Percentiles rank a stretch among this genome's conserved stretches.
Evolutionary conservation across 2,329 filamentous ascomycete genomes (phyloP).

Genomic region (Aspergillus sp.): DNA sequence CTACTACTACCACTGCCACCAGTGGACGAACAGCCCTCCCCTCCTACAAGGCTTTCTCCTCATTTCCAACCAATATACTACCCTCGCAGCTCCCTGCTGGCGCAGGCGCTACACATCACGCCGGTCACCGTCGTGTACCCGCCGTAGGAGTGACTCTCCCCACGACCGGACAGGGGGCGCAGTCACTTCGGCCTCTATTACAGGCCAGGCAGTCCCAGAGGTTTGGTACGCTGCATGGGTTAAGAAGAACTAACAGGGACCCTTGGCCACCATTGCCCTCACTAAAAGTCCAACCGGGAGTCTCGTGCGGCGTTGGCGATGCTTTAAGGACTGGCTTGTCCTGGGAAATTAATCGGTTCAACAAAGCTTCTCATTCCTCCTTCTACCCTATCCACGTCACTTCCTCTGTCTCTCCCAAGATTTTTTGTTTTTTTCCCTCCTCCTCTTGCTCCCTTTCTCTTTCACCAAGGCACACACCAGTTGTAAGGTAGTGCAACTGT

Average conservation of each 20-base stretch:
- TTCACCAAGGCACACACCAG: neutral
- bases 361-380: constrained; percentile 9
- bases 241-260: constrained; percentile 23
- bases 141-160: constrained; percentile 19
- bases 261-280: constrained; percentile 19
- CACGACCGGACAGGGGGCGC: constrained; percentile 22
- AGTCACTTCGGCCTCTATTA: constrained; percentile 21
- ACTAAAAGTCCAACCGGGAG: constrained; percentile 24
- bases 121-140: constrained; percentile 20
- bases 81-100: constrained; percentile 14
- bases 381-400: neutral
- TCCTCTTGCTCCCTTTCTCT: constrained; percentile 5
- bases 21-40: neutral
- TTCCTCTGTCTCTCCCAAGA: neutral
- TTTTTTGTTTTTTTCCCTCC: too few species aligned
- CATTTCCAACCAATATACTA: constrained; percentile 1
- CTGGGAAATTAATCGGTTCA: constrained; percentile 10
- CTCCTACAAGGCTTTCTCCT: constrained; percentile 6
- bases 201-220: constrained; percentile 23
- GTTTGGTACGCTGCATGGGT: constrained; percentile 29
- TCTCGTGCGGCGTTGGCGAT: constrained; percentile 24
- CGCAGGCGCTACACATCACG: constrained; percentile 22
- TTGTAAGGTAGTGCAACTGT: neutral
- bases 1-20: neutral
- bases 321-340: constrained; percentile 11